Percentiles rank a stretch among this genome's conserved stretches.
phyloP scores from a whole-genome alignment of 768 basidiomycete genomes.

The Termitomyces sp. region DNA sequence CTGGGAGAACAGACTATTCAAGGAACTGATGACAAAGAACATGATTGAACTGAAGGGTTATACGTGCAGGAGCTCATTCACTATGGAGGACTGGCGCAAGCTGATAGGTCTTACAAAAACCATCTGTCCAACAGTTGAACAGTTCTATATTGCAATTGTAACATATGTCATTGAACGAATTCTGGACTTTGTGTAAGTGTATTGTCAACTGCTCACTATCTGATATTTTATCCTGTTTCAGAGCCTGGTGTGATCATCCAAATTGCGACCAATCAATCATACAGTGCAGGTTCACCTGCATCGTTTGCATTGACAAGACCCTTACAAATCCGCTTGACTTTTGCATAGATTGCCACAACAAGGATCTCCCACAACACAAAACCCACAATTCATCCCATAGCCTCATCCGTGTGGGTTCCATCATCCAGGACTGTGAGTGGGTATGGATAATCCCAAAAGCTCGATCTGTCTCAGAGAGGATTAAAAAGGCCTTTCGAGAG shows the following conservation, averaged over 20 bases:
- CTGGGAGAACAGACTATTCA: slow-evolving; percentile 1
- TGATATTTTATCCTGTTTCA: no score
- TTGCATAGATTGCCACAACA: slow-evolving; percentile 1
- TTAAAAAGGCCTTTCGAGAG: slow-evolving; percentile 1
- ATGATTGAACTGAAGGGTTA: neutral
- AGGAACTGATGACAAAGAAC: neutral
- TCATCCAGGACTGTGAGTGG: slow-evolving; percentile 2
- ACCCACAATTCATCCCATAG: slow-evolving; percentile 6
- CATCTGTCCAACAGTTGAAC: neutral
- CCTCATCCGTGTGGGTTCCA: neutral
- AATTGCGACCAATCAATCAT: no score
- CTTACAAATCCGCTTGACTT: slow-evolving; percentile 2
- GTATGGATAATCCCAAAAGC: slow-evolving; percentile 4
- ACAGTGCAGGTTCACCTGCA: neutral
- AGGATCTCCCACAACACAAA: neutral
- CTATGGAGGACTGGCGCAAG: no score
- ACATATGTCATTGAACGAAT: neutral
- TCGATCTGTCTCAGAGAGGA: slow-evolving; percentile 1
- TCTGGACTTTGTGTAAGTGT: no score
- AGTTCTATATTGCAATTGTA: slow-evolving; percentile 7
- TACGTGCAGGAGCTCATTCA: no score
- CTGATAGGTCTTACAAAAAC: neutral
- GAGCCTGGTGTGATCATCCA: no score
- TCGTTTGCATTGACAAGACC: neutral
- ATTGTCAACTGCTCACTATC: no score